Evolutionary conservation across 2,329 filamentous ascomycete species (phyloP), one percentile per base, ranked within the genome.

Genomic region (Trichoderma harzianum): DNA sequence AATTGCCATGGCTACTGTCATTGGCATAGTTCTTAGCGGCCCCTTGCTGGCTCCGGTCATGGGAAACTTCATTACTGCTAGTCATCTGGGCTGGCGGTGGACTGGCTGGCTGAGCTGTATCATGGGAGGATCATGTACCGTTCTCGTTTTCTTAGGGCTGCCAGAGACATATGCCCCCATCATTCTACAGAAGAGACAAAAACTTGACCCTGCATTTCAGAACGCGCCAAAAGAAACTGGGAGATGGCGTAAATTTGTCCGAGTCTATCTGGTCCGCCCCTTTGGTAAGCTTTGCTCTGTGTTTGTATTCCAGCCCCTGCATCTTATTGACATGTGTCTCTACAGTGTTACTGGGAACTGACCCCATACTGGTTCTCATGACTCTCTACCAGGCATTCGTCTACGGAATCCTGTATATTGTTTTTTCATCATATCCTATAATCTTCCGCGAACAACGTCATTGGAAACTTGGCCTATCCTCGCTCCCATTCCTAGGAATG

Each of bases 361-460:
- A 70, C 16, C 69, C 69, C 18, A 65, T 70, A 26, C n/a, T 70
- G 5, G 61, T 70, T 21, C 69, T 70, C n/a, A 61, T 70, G 60
- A 70, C 69, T 4, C 60, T 70, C 61, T 87, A 87, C 78, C 82
- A 85, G 55, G 84, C 86, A 57, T 86, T 87, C 75, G 81, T 82
- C 26, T 87, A 87, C 74, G 86, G 86, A 60, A 83, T 84, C 61
- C 81, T 87, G 24, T 88, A 88, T 76, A 80, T 88, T 11, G 83
- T 88, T 75, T 87, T 87, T 79, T 87, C 85, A 74, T 86, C 85
- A 24, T 85, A 88, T 72, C 83, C 86, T 21, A 80, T 83, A 11
- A 84, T 86, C 30, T 88, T 88, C 73, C 78, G 83, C 72, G 77
- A 79, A 39, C 80, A 79, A 14, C 88, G 88, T 74, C 81, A 81